Evolutionary conservation across 73 alveolate genomes (phyloP).

Genomic region (Tetrahymena thermophila): DNA sequence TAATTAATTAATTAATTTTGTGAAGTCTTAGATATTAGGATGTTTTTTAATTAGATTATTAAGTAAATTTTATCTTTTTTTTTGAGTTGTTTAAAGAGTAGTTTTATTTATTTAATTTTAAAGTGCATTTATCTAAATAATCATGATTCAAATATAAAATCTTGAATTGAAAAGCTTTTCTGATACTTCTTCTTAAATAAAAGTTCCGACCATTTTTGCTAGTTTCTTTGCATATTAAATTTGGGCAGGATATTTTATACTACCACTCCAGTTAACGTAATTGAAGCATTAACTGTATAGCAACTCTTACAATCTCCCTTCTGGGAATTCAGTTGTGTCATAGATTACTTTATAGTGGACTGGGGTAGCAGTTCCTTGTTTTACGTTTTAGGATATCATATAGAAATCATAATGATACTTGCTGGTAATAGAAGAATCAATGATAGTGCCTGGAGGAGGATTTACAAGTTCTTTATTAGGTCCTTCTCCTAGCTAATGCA

Average conservation of each 20-base stretch:
- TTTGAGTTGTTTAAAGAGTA: neutral
- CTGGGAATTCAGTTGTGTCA: neutral
- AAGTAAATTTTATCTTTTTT: too few relatives aligned
- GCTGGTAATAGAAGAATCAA: neutral
- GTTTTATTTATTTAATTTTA: neutral
- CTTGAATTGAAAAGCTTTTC: neutral
- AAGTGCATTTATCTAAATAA: neutral
- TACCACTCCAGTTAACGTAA: neutral
- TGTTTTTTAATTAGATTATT: too few relatives aligned
- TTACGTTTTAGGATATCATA: neutral
- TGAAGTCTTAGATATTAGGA: too few relatives aligned
- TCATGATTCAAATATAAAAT: neutral
- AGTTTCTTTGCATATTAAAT: neutral
- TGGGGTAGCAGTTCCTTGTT: neutral
- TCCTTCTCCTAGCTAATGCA: neutral
- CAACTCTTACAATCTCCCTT: neutral
- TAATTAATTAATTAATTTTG: too few relatives aligned
- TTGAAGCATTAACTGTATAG: neutral
- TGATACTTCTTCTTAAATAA: neutral
- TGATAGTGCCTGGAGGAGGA: neutral
- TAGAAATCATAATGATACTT: neutral
- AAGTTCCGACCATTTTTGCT: neutral
- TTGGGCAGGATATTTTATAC: neutral
- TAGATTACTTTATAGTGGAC: neutral
- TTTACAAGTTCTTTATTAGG: neutral